Evolutionary conservation across 331 rosid genomes (phyloP).

Genomic region (Arachis monticola): DNA sequence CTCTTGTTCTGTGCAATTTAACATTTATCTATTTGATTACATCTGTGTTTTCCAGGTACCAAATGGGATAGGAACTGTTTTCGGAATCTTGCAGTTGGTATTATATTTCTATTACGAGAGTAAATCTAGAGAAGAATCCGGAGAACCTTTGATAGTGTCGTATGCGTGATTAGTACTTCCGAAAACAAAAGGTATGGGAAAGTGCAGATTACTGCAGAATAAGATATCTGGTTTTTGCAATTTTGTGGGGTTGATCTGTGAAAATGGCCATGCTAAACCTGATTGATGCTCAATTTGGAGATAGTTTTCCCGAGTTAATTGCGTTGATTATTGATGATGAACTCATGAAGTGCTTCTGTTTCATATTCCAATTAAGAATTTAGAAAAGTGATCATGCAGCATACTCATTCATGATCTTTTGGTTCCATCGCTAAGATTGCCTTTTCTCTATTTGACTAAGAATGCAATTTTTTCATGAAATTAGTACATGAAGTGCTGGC

Average conservation of each 20-base stretch:
- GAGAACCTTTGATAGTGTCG: constrained; percentile 67
- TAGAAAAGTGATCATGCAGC: no score
- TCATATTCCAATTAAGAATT: no score
- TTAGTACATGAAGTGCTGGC: constrained; percentile 9
- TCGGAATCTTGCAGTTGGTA: no score
- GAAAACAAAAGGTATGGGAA: constrained; percentile 23
- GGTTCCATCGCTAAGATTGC: neutral
- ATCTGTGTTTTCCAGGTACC: no score
- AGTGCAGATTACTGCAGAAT: constrained; percentile 20
- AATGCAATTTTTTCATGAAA: constrained; percentile 18
- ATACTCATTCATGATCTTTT: neutral
- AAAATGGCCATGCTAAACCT: neutral
- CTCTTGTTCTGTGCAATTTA: no score
- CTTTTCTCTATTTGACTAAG: constrained; percentile 21
- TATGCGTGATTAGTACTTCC: constrained; percentile 45
- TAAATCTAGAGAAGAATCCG: constrained; percentile 44
- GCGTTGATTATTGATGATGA: no score
- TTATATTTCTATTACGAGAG: no score
- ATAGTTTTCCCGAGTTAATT: no score
- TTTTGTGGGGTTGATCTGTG: constrained; percentile 30
- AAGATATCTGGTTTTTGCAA: constrained; percentile 19
- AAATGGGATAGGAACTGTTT: no score
- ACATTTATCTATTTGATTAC: no score
- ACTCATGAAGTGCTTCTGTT: no score
- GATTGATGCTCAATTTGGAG: neutral